Evolutionary conservation across 2,329 filamentous ascomycete species (phyloP).

Genomic region (Venturia asperata): DNA sequence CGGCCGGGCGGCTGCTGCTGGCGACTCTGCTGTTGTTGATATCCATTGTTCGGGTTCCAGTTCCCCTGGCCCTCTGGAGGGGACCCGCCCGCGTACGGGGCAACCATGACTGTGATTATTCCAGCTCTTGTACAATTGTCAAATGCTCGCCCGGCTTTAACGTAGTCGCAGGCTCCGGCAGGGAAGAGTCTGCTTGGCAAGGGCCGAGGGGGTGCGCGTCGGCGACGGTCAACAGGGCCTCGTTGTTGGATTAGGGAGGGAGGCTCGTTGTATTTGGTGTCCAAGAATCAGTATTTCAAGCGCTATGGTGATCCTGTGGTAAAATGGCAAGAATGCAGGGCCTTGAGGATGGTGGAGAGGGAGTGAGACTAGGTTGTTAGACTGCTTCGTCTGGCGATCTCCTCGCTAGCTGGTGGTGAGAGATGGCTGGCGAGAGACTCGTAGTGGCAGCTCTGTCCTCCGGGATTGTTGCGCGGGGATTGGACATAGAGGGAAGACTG

Average conservation of each 20-base stretch:
- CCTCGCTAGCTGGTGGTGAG: neutral
- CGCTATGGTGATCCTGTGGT: neutral
- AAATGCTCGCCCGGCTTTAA: neutral
- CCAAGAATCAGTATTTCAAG: neutral
- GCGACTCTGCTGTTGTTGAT: slow-evolving; percentile 2
- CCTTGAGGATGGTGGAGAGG: neutral
- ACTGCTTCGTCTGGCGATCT: slow-evolving; percentile 3
- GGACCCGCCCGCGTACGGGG: slow-evolving; percentile 19
- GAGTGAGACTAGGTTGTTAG: neutral
- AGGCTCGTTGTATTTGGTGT: neutral
- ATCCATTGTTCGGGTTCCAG: slow-evolving; percentile 12
- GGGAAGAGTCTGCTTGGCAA: neutral
- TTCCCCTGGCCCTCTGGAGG: slow-evolving; percentile 17
- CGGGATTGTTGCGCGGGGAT: neutral
- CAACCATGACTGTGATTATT: slow-evolving; percentile 15
- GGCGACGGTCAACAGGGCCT: neutral
- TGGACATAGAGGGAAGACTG: neutral
- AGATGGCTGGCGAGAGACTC: neutral
- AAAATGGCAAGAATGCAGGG: slow-evolving; percentile 10
- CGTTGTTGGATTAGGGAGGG: neutral
- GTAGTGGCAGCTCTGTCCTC: neutral
- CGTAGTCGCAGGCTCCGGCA: neutral
- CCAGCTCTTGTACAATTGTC: neutral
- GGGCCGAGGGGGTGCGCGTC: slow-evolving; percentile 7
- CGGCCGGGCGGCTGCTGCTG: slow-evolving; percentile 5